Percentiles rank a stretch among this genome's conserved stretches.
Conservation (phyloP, 208 protist species). For the Porcisia hertigi region DNA sequence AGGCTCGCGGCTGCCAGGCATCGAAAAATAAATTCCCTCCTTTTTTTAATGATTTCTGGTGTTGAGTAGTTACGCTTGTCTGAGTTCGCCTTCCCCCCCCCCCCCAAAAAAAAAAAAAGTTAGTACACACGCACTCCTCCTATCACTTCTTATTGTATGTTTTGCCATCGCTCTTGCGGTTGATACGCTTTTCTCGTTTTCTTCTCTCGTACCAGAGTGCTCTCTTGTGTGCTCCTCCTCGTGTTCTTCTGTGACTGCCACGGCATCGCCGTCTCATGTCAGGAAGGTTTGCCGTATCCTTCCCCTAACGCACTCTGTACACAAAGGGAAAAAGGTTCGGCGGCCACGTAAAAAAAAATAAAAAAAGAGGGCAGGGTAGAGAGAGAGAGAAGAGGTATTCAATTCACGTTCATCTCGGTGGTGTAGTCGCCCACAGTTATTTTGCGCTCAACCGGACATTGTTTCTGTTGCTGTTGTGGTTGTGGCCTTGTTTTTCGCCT, state of each 20-base stretch:
- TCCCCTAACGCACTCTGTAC: neutral
- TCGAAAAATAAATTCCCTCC: neutral
- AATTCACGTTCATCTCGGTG: too few relatives aligned
- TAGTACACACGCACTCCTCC: too few relatives aligned
- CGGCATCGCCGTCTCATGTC: slow-evolving; percentile 1
- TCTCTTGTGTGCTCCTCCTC: neutral
- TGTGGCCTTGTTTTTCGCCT: neutral
- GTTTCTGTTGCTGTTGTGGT: neutral
- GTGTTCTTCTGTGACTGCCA: neutral
- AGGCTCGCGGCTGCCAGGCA: neutral
- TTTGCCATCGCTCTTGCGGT: neutral
- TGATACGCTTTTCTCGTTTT: neutral
- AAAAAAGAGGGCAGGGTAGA: neutral
- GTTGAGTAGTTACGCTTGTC: neutral
- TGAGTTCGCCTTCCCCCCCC: neutral
- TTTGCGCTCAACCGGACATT: neutral
- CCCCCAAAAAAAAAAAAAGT: neutral
- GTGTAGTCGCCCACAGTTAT: neutral
- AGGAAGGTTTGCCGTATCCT: neutral
- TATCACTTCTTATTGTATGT: neutral
- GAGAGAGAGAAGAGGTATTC: neutral
- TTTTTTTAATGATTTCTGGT: too few relatives aligned
- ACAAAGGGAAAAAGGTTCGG: neutral
- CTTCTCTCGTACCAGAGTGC: too few relatives aligned
- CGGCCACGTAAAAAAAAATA: neutral